A percentile compares a stretch with the other conserved stretches of the same genome.
phyloP scores from a whole-genome alignment of 306 rosid species.

The Arachis hypogaea region DNA sequence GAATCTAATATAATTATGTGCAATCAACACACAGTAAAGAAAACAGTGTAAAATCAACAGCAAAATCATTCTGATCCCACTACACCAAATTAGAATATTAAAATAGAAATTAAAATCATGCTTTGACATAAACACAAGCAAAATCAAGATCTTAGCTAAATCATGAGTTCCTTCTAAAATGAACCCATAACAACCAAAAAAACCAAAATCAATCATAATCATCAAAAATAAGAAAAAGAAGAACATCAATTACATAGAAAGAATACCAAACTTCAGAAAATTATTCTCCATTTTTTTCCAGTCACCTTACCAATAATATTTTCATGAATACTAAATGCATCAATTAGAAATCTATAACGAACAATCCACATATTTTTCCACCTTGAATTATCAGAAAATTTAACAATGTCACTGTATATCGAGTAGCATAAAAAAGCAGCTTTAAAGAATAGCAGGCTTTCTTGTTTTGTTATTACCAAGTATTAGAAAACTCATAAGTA shows the following conservation, averaged over 20 bases:
- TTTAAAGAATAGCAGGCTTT: conserved; percentile 13
- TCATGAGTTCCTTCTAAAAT: conserved; percentile 31
- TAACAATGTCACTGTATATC: not conserved
- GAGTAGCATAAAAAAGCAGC: conserved; percentile 1
- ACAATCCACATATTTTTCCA: too few relatives aligned
- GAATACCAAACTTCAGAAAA: not conserved
- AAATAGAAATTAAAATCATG: conserved; percentile 28
- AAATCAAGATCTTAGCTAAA: conserved; percentile 48
- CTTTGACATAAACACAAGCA: conserved; percentile 55
- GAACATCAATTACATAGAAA: conserved; percentile 4
- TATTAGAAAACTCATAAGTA: conserved; percentile 1
- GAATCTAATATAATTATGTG: conserved; percentile 38
- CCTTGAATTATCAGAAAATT: not conserved
- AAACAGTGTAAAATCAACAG: conserved; percentile 32
- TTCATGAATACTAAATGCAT: too few relatives aligned
- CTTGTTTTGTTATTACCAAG: not conserved
- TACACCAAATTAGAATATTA: not conserved
- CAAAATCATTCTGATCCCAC: conserved; percentile 54
- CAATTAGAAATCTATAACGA: too few relatives aligned
- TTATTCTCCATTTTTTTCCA: too few relatives aligned
- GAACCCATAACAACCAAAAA: conserved; percentile 3
- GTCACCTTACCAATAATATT: too few relatives aligned
- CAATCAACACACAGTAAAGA: conserved; percentile 42
- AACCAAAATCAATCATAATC: not conserved
- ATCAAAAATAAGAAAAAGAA: not conserved